These are phyloP conservation scores for Apiospora arundinis DNA, from an alignment of 2,329 filamentous ascomycete species.

Conservation along the genomic window DNA sequence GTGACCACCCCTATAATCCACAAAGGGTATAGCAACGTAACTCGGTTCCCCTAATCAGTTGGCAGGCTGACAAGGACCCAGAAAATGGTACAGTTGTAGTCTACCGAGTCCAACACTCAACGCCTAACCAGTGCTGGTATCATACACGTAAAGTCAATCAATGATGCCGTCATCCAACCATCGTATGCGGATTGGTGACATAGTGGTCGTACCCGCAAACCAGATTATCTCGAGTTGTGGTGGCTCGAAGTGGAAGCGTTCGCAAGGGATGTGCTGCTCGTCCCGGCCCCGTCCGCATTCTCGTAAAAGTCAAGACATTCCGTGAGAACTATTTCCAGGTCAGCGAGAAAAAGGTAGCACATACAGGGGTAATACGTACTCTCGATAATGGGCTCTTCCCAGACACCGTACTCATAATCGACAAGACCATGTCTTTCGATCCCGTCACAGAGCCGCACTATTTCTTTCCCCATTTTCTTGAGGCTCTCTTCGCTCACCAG, in stretches of 20 bases:
- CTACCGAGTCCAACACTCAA: conserved; percentile 17
- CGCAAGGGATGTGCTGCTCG: conserved; percentile 33
- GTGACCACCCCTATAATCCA: conserved; percentile 9
- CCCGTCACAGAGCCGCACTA: conserved; percentile 82
- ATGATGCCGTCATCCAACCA: conserved; percentile 8
- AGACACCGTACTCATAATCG: conserved; percentile 96
- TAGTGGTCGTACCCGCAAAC: neutral
- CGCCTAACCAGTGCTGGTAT: conserved; percentile 20
- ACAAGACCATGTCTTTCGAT: conserved; percentile 93
- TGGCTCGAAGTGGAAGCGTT: conserved; percentile 32
- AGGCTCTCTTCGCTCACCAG: conserved; percentile 73
- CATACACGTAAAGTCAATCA: conserved; percentile 22
- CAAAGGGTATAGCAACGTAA: conserved; percentile 3
- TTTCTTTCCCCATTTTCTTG: conserved; percentile 79
- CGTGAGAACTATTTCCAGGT: conserved; percentile 36
- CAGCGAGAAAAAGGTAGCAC: conserved; percentile 24
- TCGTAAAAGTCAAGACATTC: conserved; percentile 55
- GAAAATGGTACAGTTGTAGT: conserved; percentile 15
- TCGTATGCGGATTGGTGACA: neutral
- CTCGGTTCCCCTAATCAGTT: neutral
- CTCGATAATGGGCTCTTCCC: conserved; percentile 89
- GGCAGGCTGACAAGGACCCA: conserved; percentile 4
- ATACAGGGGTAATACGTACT: conserved; percentile 60
- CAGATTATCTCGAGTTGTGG: conserved; percentile 17
- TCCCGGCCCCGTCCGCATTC: conserved; percentile 43